Evolutionary conservation across 2,329 filamentous ascomycete genomes (phyloP).

Genomic region (Penicillium thymicola): DNA sequence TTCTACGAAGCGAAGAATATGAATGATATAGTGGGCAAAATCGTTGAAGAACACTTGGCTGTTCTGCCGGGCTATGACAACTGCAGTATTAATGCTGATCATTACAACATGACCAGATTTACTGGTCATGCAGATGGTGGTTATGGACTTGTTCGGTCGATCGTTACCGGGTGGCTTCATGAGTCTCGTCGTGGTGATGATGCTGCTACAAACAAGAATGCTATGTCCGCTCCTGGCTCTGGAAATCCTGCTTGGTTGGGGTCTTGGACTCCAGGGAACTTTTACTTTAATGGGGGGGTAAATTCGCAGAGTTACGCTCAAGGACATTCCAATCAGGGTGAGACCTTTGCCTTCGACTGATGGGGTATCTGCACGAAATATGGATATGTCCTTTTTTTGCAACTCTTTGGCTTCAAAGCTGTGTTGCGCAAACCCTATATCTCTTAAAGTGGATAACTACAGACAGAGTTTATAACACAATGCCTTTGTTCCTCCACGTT

Average conservation of each 20-base stretch:
- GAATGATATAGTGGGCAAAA: slow-evolving; percentile 9
- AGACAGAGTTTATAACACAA: background rate
- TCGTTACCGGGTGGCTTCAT: slow-evolving; percentile 1
- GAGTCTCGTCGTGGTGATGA: background rate
- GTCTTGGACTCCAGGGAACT: background rate
- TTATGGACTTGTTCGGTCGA: background rate
- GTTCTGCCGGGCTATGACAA: slow-evolving; percentile 4
- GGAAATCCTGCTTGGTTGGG: slow-evolving; percentile 1
- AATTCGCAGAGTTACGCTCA: background rate
- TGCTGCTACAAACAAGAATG: background rate
- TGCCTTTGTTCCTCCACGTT: background rate
- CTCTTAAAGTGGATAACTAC: background rate
- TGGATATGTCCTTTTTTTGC: too few relatives aligned
- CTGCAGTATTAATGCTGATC: slow-evolving; percentile 7
- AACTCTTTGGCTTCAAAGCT: background rate
- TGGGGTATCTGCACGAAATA: background rate
- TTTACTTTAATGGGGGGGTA: background rate
- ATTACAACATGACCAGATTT: slow-evolving; percentile 9
- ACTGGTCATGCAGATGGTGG: background rate
- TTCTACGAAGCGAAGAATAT: slow-evolving; percentile 9
- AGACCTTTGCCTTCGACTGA: background rate
- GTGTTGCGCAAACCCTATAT: background rate
- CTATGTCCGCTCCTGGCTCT: background rate
- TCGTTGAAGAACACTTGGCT: slow-evolving; percentile 11
- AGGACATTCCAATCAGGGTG: background rate